phyloP scores from a whole-genome alignment of 306 rosid genomes.

The Vigna hirtella region DNA sequence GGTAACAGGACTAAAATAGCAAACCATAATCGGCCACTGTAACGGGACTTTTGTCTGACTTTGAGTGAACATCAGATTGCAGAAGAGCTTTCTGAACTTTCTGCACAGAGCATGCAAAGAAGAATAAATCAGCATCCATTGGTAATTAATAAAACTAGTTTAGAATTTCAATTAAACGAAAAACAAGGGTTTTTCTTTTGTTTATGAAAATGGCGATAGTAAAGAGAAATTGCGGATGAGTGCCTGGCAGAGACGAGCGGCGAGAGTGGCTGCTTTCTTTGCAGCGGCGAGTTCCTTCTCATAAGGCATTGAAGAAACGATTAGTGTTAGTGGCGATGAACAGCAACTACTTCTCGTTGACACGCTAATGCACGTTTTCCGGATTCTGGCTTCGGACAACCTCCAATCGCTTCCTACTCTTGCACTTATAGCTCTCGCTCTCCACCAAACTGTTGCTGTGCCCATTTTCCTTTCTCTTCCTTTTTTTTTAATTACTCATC shows the following conservation, averaged over 20 bases:
- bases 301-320: constrained; percentile 74
- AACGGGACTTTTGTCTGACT: constrained; percentile 93
- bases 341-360: constrained; percentile 20
- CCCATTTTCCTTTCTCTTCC: constrained; percentile 22
- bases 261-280: constrained; percentile 85
- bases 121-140: constrained; percentile 27
- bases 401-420: constrained; percentile 25
- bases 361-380: background rate
- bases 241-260: constrained; percentile 93
- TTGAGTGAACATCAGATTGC: constrained; percentile 90
- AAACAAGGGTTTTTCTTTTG: background rate
- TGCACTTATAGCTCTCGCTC: constrained; percentile 13
- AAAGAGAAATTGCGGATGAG: background rate
- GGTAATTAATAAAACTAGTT: background rate
- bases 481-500: background rate
- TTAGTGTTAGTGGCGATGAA: constrained; percentile 28
- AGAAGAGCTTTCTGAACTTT: constrained; percentile 85
- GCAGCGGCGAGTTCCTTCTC: constrained; percentile 93
- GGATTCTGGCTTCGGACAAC: constrained; percentile 40
- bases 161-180: background rate
- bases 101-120: constrained; percentile 52
- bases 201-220: background rate
- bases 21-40: constrained; percentile 95
- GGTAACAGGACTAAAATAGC: constrained; percentile 24
- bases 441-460: background rate